Evolutionary conservation across 805 yeast genomes (phyloP).

Genomic region (Starmerella geochares): DNA sequence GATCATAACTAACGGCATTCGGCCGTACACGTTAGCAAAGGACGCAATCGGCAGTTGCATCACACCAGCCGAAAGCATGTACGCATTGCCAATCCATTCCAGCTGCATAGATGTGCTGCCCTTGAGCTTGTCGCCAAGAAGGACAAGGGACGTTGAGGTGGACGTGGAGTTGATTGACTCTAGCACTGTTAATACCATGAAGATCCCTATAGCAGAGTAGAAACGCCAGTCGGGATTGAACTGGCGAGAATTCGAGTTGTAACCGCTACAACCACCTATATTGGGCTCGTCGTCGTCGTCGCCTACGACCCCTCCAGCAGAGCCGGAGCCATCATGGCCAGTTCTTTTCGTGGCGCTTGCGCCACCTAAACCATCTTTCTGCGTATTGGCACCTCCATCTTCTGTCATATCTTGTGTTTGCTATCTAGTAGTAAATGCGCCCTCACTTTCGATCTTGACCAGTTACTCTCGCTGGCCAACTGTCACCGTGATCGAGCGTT

Average conservation of each 20-base stretch:
- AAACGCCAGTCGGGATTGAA: conserved; percentile 15
- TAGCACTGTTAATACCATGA: conserved; percentile 16
- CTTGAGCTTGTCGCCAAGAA: conserved; percentile 7
- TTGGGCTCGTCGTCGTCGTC: conserved; percentile 17
- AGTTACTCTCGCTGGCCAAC: neutral
- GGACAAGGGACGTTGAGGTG: conserved; percentile 13
- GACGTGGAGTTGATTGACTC: conserved; percentile 17
- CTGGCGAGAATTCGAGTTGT: neutral
- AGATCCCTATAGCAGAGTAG: conserved; percentile 7
- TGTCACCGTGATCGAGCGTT: neutral
- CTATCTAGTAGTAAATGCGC: neutral
- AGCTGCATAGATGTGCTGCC: conserved; percentile 23
- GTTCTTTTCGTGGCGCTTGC: neutral
- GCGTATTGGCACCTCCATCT: conserved; percentile 13
- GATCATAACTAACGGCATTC: conserved; percentile 40
- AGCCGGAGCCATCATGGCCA: neutral
- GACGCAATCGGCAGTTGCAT: conserved; percentile 19
- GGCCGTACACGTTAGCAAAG: conserved; percentile 26
- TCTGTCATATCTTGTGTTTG: conserved; percentile 8
- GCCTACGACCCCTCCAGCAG: neutral
- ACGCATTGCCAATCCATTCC: conserved; percentile 27
- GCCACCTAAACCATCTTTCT: conserved; percentile 8
- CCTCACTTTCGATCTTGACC: neutral
- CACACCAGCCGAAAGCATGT: conserved; percentile 22
- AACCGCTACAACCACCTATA: conserved; percentile 12